These are phyloP conservation scores for Claviceps humidiphila DNA, from an alignment of 2,329 filamentous ascomycete genomes.

Conservation along the genomic window DNA sequence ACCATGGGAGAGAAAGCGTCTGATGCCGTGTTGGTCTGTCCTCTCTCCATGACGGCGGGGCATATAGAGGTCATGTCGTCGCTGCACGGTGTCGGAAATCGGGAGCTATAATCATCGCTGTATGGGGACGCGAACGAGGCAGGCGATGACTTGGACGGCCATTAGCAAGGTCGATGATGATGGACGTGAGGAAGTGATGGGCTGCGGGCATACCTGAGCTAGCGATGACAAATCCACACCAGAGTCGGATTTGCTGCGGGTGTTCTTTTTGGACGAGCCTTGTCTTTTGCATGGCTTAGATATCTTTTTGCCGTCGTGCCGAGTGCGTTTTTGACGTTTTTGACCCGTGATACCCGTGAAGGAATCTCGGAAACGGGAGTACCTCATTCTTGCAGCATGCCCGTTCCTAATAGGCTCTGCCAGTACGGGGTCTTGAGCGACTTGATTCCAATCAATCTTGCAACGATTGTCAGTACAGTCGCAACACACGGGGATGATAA, in stretches of 20 bases:
- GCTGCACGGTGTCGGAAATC: conserved; percentile 41
- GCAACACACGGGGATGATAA: neutral
- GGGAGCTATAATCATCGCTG: conserved; percentile 23
- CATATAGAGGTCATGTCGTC: conserved; percentile 30
- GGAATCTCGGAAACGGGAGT: conserved; percentile 35
- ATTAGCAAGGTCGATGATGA: neutral
- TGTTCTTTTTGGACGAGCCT: conserved; percentile 19
- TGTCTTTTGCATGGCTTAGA: conserved; percentile 31
- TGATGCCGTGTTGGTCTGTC: conserved; percentile 2
- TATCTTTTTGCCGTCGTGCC: conserved; percentile 28
- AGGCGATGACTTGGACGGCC: conserved; percentile 20
- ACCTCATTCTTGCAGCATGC: conserved; percentile 48
- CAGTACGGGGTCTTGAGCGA: conserved; percentile 41
- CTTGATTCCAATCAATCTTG: conserved; percentile 47
- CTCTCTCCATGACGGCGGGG: conserved; percentile 16
- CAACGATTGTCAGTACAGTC: conserved; percentile 1
- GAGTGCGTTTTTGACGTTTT: conserved; percentile 34
- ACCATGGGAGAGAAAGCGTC: conserved; percentile 5
- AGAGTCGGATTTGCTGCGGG: conserved; percentile 27
- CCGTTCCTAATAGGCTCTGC: conserved; percentile 43
- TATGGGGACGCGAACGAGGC: conserved; percentile 25
- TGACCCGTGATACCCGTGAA: conserved; percentile 35
- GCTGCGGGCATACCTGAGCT: conserved; percentile 13
- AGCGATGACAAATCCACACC: conserved; percentile 16
- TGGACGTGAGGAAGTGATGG: neutral